These are phyloP conservation scores for Corchorus capsularis DNA, from an alignment of 345 rosid species.

Conservation along the genomic window DNA sequence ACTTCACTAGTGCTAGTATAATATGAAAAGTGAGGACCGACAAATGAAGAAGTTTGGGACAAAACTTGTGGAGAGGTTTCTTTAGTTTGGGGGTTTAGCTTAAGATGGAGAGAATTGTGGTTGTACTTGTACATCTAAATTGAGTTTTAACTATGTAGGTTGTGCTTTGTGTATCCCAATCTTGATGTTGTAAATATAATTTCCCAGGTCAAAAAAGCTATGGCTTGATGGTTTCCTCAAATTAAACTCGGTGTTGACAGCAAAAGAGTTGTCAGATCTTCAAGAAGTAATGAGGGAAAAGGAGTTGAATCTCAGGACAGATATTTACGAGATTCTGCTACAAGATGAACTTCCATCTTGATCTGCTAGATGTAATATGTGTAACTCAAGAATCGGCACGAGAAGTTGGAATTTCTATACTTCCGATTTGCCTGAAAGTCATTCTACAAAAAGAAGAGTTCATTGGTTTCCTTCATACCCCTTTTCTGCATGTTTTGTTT, in stretches of 20 bases:
- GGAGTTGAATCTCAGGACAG: conserved; percentile 90
- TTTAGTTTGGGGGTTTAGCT: not conserved
- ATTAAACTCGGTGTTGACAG: conserved; percentile 57
- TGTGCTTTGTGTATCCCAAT: not conserved
- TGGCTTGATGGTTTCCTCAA: conserved; percentile 93
- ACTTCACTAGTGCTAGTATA: not conserved
- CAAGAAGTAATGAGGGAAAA: conserved; percentile 98
- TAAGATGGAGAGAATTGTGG: not conserved
- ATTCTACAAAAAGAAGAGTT: no score
- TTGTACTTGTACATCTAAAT: not conserved
- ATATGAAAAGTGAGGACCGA: not conserved
- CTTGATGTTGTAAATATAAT: not conserved
- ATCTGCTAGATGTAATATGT: not conserved
- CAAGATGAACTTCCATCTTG: conserved; percentile 52
- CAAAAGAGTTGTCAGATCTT: conserved; percentile 87
- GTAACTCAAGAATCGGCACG: not conserved
- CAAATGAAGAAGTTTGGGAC: not conserved
- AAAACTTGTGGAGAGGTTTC: not conserved
- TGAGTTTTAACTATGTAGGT: not conserved
- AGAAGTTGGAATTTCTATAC: no score
- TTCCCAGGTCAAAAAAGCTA: conserved; percentile 76
- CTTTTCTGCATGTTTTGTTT: no score
- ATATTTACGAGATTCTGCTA: conserved; percentile 90
- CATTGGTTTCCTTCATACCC: no score
- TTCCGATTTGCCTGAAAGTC: no score